phyloP scores from a whole-genome alignment of 805 yeast genomes.

The Kluyveromyces starmeri region DNA sequence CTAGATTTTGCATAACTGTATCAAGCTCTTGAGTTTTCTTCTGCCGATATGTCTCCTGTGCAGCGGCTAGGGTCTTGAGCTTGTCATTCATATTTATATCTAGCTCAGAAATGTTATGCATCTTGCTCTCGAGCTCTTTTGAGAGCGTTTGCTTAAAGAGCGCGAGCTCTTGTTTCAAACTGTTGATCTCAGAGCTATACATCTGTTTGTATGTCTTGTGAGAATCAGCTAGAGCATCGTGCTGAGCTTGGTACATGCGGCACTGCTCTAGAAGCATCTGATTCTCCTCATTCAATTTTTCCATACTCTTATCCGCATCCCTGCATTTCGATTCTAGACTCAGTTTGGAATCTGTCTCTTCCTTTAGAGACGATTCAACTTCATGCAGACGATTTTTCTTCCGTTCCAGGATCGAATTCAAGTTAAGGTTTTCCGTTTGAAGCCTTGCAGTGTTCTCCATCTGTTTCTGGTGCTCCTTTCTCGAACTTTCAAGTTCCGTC shows the following conservation, averaged over 20 bases:
- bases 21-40: not conserved
- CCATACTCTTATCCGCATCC: slow-evolving; percentile 3
- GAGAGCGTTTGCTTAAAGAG: not conserved
- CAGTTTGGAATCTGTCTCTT: slow-evolving; percentile 9
- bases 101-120: not conserved
- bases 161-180: slow-evolving; percentile 5
- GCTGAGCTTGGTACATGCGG: slow-evolving; percentile 15
- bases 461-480: slow-evolving; percentile 38
- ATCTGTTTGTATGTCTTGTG: slow-evolving; percentile 19
- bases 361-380: slow-evolving; percentile 40
- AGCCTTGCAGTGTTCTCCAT: slow-evolving; percentile 47
- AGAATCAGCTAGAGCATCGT: slow-evolving; percentile 20
- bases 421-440: slow-evolving; percentile 70
- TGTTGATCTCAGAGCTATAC: slow-evolving; percentile 16
- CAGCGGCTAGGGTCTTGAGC: not conserved
- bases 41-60: not conserved
- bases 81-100: slow-evolving; percentile 4
- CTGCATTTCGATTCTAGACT: slow-evolving; percentile 6
- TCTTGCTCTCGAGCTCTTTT: slow-evolving; percentile 3
- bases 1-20: not conserved
- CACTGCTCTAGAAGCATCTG: slow-evolving; percentile 11
- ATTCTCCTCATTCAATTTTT: slow-evolving; percentile 7
- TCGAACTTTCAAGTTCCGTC: slow-evolving; percentile 39
- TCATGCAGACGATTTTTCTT: slow-evolving; percentile 63
- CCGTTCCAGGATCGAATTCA: slow-evolving; percentile 56